phyloP scores from a whole-genome alignment of 345 rosid genomes.

The Syzygium aqueum region DNA sequence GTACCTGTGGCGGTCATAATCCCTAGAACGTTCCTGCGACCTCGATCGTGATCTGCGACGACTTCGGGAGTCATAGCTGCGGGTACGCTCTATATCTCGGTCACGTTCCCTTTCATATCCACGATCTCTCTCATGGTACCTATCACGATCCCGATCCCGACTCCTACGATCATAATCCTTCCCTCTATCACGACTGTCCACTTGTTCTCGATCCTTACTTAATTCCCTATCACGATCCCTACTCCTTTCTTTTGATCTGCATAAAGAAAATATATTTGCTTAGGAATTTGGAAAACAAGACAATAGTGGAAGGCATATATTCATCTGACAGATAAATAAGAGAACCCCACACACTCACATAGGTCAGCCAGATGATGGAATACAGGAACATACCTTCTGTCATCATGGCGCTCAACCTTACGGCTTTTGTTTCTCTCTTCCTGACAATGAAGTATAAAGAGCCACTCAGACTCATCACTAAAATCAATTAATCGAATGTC shows the following conservation, averaged over 20 bases:
- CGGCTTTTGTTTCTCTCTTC: slow-evolving; percentile 73
- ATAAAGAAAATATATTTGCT: neutral
- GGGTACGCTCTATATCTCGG: slow-evolving; percentile 57
- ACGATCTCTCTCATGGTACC: slow-evolving; percentile 67
- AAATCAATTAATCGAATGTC: neutral
- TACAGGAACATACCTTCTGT: slow-evolving; percentile 26
- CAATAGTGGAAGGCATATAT: neutral
- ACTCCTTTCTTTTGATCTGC: slow-evolving; percentile 78
- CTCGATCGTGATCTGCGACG: slow-evolving; percentile 74
- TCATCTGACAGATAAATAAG: neutral
- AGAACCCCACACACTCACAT: neutral
- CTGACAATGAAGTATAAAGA: slow-evolving; percentile 34
- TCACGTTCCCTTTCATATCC: slow-evolving; percentile 56
- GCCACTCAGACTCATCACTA: slow-evolving; percentile 6
- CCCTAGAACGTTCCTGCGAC: slow-evolving; percentile 70
- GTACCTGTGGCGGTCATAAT: slow-evolving; percentile 84
- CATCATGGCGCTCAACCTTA: slow-evolving; percentile 51
- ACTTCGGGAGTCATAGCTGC: slow-evolving; percentile 75
- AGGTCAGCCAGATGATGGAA: neutral
- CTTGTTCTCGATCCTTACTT: slow-evolving; percentile 58
- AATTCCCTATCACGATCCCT: slow-evolving; percentile 47
- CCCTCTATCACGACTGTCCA: slow-evolving; percentile 64
- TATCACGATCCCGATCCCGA: slow-evolving; percentile 73
- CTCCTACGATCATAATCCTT: slow-evolving; percentile 85
- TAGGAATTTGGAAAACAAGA: neutral